phyloP scores from a whole-genome alignment of 2,329 filamentous ascomycete genomes.

The Zymoseptoria crescenta region DNA sequence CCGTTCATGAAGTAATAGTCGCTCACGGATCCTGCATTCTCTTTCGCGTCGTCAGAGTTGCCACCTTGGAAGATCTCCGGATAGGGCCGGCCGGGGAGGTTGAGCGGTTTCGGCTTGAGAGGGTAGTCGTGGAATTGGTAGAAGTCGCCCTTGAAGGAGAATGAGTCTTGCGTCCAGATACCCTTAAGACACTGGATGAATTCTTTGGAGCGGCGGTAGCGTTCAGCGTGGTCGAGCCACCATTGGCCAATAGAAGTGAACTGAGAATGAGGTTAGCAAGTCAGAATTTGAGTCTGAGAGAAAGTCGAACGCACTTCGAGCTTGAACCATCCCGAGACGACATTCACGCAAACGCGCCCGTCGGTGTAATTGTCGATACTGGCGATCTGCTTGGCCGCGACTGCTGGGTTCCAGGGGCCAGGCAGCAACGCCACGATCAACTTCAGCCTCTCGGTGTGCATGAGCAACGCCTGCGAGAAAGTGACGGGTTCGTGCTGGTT shows the following conservation, averaged over 20 bases:
- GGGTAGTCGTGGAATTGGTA: conserved; percentile 47
- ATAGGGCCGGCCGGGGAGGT: conserved; percentile 37
- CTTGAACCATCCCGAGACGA: conserved; percentile 50
- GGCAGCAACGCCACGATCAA: conserved; percentile 47
- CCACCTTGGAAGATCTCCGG: conserved; percentile 49
- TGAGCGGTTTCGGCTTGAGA: conserved; percentile 44
- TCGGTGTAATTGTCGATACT: conserved; percentile 46
- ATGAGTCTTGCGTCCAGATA: conserved; percentile 46
- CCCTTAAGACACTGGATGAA: conserved; percentile 46
- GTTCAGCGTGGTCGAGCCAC: conserved; percentile 49
- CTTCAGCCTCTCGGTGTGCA: conserved; percentile 42
- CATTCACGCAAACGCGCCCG: conserved; percentile 46
- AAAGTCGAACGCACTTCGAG: conserved; percentile 29
- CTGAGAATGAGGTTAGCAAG: conserved; percentile 11
- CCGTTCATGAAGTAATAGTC: conserved; percentile 52
- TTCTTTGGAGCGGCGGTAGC: conserved; percentile 44
- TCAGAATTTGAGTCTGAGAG: background rate
- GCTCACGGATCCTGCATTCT: conserved; percentile 41
- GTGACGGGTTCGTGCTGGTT: conserved; percentile 48
- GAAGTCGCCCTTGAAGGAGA: conserved; percentile 46
- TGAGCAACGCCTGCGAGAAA: conserved; percentile 45
- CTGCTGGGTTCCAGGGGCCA: conserved; percentile 44
- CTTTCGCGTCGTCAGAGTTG: conserved; percentile 44
- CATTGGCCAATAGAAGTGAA: conserved; percentile 47
- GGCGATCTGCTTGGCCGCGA: conserved; percentile 48